These are phyloP conservation scores for Solanum stenotomum DNA, from an alignment of 257 asterid species.

Conservation along the genomic window DNA sequence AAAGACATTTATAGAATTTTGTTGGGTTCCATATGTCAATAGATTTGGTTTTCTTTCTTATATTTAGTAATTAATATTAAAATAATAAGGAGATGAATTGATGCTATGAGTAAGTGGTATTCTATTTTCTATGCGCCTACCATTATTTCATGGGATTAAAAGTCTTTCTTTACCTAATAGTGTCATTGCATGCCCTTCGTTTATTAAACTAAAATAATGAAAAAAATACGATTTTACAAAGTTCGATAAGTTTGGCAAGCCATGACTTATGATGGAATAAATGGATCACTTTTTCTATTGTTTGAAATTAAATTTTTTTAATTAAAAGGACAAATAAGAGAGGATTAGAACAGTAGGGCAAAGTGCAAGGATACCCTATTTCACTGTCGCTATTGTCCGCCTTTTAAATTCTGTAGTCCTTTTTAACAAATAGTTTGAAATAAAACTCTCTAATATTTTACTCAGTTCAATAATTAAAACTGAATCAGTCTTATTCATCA, in stretches of 20 bases:
- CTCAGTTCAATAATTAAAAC: too few species aligned
- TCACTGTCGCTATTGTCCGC: too few species aligned
- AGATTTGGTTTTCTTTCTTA: not conserved
- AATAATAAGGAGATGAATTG: not conserved
- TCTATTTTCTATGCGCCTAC: slow-evolving; percentile 9
- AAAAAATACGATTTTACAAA: not conserved
- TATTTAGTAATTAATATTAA: not conserved
- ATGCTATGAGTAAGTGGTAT: slow-evolving; percentile 4
- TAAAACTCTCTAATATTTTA: too few species aligned
- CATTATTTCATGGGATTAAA: slow-evolving; percentile 8
- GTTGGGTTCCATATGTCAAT: slow-evolving; percentile 1
- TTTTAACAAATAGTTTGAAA: too few species aligned
- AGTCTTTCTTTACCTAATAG: slow-evolving; percentile 2
- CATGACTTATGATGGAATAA: slow-evolving; percentile 8
- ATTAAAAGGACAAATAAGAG: not conserved
- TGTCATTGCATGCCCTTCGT: not conserved
- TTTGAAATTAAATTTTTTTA: not conserved
- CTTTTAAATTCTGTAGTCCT: too few species aligned
- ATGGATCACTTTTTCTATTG: not conserved
- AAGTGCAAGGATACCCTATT: not conserved
- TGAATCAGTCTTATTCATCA: too few species aligned
- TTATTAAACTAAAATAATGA: not conserved
- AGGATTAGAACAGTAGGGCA: not conserved
- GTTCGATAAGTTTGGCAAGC: slow-evolving; percentile 17
- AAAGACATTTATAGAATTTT: not conserved